Conservation (phyloP, 495 filamentous ascomycete genomes). For the Hypoxylon lienhwacheense region DNA sequence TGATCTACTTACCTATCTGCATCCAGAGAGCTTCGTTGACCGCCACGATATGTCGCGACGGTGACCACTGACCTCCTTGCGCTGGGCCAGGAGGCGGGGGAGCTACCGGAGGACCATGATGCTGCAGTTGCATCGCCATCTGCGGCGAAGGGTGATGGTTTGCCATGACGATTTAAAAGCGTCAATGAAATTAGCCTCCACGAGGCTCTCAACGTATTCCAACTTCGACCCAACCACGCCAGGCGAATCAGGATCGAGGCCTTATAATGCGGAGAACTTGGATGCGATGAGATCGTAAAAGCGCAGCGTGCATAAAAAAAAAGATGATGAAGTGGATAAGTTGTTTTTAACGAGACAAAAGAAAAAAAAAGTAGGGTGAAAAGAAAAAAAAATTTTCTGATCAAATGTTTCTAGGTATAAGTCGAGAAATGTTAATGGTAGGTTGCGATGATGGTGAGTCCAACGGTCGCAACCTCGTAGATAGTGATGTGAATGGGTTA, state of each 20-base stretch:
- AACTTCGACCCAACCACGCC: neutral
- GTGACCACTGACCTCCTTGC: slow-evolving; percentile 38
- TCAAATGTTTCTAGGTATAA: too few species aligned
- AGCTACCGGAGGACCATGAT: slow-evolving; percentile 53
- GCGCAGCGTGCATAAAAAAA: slow-evolving; percentile 9
- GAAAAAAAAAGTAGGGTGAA: too few species aligned
- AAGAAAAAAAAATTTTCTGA: too few species aligned
- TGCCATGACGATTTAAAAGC: slow-evolving; percentile 45
- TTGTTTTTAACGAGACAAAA: neutral
- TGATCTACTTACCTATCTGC: slow-evolving; percentile 72
- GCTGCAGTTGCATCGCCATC: slow-evolving; percentile 61
- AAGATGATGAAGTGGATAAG: neutral
- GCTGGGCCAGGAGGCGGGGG: slow-evolving; percentile 42
- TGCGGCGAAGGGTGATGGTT: slow-evolving; percentile 60
- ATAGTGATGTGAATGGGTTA: slow-evolving; percentile 4
- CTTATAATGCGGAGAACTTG: slow-evolving; percentile 6
- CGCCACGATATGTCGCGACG: slow-evolving; percentile 50
- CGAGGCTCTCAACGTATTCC: slow-evolving; percentile 4
- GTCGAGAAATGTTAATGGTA: neutral
- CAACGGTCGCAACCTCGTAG: slow-evolving; percentile 21
- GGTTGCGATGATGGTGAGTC: neutral
- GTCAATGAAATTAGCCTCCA: slow-evolving; percentile 7
- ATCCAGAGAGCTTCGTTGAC: slow-evolving; percentile 92
- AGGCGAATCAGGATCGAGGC: slow-evolving; percentile 1
- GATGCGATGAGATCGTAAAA: slow-evolving; percentile 14